Percentiles rank a stretch among this genome's conserved stretches.
Evolutionary conservation across 345 rosid species (phyloP).

Genomic region (Carallia brachiata): DNA sequence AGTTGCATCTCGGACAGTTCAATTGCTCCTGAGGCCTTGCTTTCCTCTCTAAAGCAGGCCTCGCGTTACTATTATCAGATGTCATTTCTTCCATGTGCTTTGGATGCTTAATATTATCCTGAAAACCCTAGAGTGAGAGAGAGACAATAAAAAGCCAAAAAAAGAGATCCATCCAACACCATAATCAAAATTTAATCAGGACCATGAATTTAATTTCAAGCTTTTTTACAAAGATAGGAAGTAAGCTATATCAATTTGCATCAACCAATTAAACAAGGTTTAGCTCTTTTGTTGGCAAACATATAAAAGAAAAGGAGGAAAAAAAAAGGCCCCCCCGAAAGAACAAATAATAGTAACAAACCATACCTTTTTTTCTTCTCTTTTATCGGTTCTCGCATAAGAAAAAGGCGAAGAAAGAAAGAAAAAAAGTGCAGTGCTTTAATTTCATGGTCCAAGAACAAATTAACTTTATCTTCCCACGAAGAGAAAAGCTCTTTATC

Average conservation of each 20-base stretch:
- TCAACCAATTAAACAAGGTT: background rate
- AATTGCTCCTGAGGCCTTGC: conserved; percentile 31
- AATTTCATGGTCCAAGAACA: conserved; percentile 21
- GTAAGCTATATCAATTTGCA: background rate
- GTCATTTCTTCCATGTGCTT: conserved; percentile 26
- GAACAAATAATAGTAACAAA: conserved; percentile 25
- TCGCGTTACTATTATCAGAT: conserved; percentile 5
- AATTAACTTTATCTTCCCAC: conserved; percentile 23
- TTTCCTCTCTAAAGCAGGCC: conserved; percentile 26
- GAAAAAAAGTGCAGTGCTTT: conserved; percentile 12
- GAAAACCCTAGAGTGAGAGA: conserved; percentile 21
- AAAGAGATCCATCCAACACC: background rate
- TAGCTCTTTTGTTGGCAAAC: background rate
- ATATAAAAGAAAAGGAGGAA: background rate
- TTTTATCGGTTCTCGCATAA: conserved; percentile 13
- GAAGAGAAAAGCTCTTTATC: conserved; percentile 14
- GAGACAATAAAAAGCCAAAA: background rate
- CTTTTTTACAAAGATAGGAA: background rate
- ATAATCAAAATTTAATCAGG: background rate
- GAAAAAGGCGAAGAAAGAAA: conserved; percentile 12
- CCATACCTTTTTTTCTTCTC: conserved; percentile 13
- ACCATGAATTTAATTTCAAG: background rate
- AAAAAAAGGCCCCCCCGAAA: background rate
- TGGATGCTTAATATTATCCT: conserved; percentile 22
- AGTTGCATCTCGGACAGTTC: conserved; percentile 36